These are phyloP conservation scores for Gamarada debralockiae DNA, from an alignment of 495 filamentous ascomycete species.

Conservation along the genomic window DNA sequence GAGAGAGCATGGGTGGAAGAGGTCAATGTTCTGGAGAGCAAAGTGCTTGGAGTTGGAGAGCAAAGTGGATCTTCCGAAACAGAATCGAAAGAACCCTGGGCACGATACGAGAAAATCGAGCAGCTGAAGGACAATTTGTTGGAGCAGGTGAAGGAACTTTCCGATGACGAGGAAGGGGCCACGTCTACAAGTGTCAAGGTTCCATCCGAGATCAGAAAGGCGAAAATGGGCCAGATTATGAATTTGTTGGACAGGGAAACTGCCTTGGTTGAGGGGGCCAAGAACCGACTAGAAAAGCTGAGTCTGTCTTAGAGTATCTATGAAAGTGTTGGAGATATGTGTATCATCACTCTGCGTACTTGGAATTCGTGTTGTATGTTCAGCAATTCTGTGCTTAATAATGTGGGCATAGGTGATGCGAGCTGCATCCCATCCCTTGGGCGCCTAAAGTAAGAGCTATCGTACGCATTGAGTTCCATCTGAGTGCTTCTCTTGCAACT, in stretches of 20 bases:
- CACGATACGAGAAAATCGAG: slow-evolving; percentile 45
- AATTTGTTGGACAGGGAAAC: slow-evolving; percentile 66
- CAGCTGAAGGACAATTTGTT: slow-evolving; percentile 47
- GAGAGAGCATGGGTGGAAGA: slow-evolving; percentile 67
- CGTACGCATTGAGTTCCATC: too few relatives aligned
- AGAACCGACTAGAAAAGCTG: slow-evolving; percentile 47
- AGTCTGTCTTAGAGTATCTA: slow-evolving; percentile 25
- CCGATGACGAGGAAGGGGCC: slow-evolving; percentile 24
- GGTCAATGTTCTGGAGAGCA: slow-evolving; percentile 46
- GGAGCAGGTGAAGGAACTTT: slow-evolving; percentile 39
- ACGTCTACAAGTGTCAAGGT: slow-evolving; percentile 40
- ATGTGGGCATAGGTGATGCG: too few relatives aligned
- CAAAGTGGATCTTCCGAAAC: not conserved
- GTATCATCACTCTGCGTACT: too few relatives aligned
- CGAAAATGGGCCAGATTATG: slow-evolving; percentile 66
- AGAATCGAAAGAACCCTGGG: slow-evolving; percentile 35
- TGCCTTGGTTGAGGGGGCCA: slow-evolving; percentile 49
- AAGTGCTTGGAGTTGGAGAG: slow-evolving; percentile 40
- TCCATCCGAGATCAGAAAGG: slow-evolving; percentile 62
- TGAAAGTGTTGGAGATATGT: not conserved
- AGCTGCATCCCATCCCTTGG: too few relatives aligned
- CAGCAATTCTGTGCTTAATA: too few relatives aligned
- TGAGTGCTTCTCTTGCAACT: too few relatives aligned
- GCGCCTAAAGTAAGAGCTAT: too few relatives aligned
- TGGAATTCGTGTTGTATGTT: too few relatives aligned